Percentiles rank a stretch among this genome's conserved stretches.
phyloP scores from a whole-genome alignment of 148 eudicot species.

The Persicaria tinctoria region DNA sequence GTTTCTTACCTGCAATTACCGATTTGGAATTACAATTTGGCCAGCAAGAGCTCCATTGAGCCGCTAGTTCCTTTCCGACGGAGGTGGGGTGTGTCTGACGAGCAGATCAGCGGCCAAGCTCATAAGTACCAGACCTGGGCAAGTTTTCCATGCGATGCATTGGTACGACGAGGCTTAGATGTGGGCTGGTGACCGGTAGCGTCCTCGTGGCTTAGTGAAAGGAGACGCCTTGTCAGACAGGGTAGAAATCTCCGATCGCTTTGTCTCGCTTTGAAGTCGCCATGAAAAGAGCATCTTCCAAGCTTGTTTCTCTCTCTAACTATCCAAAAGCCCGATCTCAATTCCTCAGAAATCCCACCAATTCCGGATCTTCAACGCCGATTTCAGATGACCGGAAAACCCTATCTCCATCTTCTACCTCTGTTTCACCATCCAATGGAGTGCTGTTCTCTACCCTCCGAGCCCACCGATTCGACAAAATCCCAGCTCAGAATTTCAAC shows the following conservation, averaged over 20 bases:
- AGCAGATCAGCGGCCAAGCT: too few species aligned
- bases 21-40: too few species aligned
- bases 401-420: constrained; percentile 1
- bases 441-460: constrained; percentile 16
- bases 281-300: constrained; percentile 78
- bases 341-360: constrained; percentile 23
- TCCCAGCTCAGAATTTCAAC: constrained; percentile 36
- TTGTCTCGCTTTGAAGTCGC: constrained; percentile 6
- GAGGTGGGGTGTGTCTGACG: too few species aligned
- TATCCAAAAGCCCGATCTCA: constrained; percentile 21
- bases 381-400: constrained; percentile 16
- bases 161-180: too few species aligned
- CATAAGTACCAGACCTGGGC: too few species aligned
- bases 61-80: too few species aligned
- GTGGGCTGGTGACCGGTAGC: too few species aligned
- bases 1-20: too few species aligned
- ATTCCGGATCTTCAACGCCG: constrained; percentile 20
- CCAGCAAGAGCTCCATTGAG: too few species aligned
- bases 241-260: background rate
- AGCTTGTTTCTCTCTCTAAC: constrained; percentile 25
- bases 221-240: too few species aligned
- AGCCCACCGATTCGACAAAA: constrained; percentile 17
- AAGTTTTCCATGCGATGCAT: too few species aligned
- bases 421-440: constrained; percentile 19
- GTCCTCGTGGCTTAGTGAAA: too few species aligned